Percentiles rank a stretch among this genome's conserved stretches.
Evolutionary conservation across 257 asterid species (phyloP).

Genomic region (Penstemon eatonii): DNA sequence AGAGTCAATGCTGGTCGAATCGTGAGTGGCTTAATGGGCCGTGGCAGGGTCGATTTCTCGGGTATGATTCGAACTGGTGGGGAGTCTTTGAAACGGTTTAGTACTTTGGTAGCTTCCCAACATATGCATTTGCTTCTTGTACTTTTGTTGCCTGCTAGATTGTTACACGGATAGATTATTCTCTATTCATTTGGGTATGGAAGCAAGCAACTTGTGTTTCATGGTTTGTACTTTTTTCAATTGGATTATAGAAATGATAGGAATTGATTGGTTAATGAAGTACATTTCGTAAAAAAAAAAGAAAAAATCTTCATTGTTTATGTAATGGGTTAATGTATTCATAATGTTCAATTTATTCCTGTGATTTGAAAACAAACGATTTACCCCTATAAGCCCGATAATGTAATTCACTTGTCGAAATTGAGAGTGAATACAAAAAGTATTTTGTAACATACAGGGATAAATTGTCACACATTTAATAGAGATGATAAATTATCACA

Average conservation of each 20-base stretch:
- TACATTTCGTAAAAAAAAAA: too few relatives aligned
- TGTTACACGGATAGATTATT: conserved; percentile 47
- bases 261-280: too few relatives aligned
- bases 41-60: conserved; percentile 48
- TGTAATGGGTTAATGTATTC: too few relatives aligned
- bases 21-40: conserved; percentile 23
- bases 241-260: conserved; percentile 14
- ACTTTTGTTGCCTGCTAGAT: conserved; percentile 65
- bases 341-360: too few relatives aligned
- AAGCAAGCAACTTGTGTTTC: conserved; percentile 37
- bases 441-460: too few relatives aligned
- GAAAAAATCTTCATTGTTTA: too few relatives aligned
- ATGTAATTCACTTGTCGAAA: too few relatives aligned
- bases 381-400: too few relatives aligned
- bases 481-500: too few relatives aligned
- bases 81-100: conserved; percentile 66
- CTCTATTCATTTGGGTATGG: conserved; percentile 54
- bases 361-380: too few relatives aligned
- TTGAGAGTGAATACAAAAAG: too few relatives aligned
- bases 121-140: conserved; percentile 82
- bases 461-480: too few relatives aligned
- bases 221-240: conserved; percentile 36
- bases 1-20: conserved; percentile 46
- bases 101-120: conserved; percentile 68
- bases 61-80: conserved; percentile 57